Base-by-base conservation (phyloP, 2,329 filamentous ascomycete genomes). In the Diaporthe vexans region DNA sequence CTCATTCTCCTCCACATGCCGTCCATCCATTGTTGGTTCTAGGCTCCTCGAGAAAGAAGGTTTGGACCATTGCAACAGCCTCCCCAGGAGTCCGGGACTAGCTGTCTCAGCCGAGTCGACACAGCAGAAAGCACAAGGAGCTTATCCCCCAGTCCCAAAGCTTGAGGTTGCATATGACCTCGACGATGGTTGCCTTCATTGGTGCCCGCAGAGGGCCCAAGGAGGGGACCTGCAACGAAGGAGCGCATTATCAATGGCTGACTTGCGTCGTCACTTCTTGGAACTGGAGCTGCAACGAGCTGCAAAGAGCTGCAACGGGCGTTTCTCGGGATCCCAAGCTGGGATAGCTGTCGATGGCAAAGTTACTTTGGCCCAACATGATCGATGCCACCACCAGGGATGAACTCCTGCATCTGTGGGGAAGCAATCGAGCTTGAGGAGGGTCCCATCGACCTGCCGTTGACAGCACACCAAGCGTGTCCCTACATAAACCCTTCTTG, bases 171-270 rank as follows among this genome's bases (percentile, higher is more conserved):
- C 74, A 74, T 59, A 75, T 75, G 72, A 75, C 67, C 68, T 72
- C 57, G 33, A 61, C 68, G 15, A n/a, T 26, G 26, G 24, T 58
- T 37, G 17, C 58, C 72, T 58, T 74, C 72, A 76, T 76, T 76
- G 74, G 74, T 76, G 74, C 74, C 74, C 74, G 74, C 74, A 76
- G n/a, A 72, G 11, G 48, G 37, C n/a, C 24, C 48, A 54, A 61
- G 59, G 72, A 72, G 72, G 74, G 72, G 72, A 72, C 69, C 58
- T 74, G 68, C 59, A 74, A 63, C 67, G 33, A 58, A 46, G 37
- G 52, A 69, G 52, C 37, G 26, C 37, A 9, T 61, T 72, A 63
- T 51, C 72, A 58, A 74, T 51, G 48, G 51, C 65, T 68, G 43
- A 37, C 56, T 46, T 46, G 33, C 52, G 48, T 65, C 43, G 40